Percentiles rank a stretch among this genome's conserved stretches.
Conservation (phyloP, 140 eudicot genomes). For the Cichorium intybus region DNA sequence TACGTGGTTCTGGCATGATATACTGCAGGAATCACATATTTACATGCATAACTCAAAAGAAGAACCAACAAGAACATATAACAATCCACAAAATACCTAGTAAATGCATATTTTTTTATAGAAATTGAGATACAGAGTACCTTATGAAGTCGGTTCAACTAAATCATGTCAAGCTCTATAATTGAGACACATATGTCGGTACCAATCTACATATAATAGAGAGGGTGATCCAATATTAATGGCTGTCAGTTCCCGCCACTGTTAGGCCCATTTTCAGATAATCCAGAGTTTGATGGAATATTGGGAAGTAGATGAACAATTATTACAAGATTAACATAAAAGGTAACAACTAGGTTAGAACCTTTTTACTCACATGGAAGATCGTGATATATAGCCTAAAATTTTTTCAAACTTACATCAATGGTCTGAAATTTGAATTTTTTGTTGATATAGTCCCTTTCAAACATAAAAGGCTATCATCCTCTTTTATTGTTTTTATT, state of each 20-base stretch:
- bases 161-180: slow-evolving; percentile 1
- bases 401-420: too few relatives aligned
- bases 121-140: not conserved
- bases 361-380: too few relatives aligned
- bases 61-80: not conserved
- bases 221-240: slow-evolving; percentile 8
- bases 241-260: slow-evolving; percentile 28
- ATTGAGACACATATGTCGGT: not conserved
- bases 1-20: not conserved
- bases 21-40: not conserved
- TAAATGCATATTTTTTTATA: not conserved
- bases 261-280: not conserved
- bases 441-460: too few relatives aligned
- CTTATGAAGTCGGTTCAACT: slow-evolving; percentile 14
- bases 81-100: not conserved
- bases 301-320: too few relatives aligned
- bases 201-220: not conserved
- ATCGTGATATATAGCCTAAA: too few relatives aligned
- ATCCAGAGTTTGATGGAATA: not conserved
- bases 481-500: too few relatives aligned
- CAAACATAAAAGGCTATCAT: too few relatives aligned
- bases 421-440: too few relatives aligned
- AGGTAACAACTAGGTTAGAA: too few relatives aligned
- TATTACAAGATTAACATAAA: too few relatives aligned
- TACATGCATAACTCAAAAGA: not conserved